Conservation (phyloP, 192 early-diverging fungal species). For the Paraglomus brasilianum region DNA sequence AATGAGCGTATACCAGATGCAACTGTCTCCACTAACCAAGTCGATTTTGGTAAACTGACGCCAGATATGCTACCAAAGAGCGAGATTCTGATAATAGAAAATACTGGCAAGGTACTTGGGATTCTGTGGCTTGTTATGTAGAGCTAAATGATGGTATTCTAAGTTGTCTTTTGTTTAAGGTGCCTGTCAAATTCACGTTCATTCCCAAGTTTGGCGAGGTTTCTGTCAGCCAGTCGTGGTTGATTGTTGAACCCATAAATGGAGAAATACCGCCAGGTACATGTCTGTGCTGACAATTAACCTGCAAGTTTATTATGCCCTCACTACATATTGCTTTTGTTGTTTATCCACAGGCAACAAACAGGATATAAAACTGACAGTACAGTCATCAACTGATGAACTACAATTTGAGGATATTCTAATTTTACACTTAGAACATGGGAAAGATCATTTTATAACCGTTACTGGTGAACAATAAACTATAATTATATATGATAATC, state of each 20-base stretch:
- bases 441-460: slow-evolving; percentile 83
- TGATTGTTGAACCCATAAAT: background rate
- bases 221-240: slow-evolving; percentile 59
- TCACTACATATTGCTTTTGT: background rate
- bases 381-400: slow-evolving; percentile 55
- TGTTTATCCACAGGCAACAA: slow-evolving; percentile 49
- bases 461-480: too few species aligned
- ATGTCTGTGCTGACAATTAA: background rate
- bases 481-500: too few species aligned
- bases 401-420: slow-evolving; percentile 67
- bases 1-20: slow-evolving; percentile 79
- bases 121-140: background rate
- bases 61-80: slow-evolving; percentile 54
- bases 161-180: slow-evolving; percentile 39
- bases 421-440: slow-evolving; percentile 77
- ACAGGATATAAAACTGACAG: slow-evolving; percentile 57
- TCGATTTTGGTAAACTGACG: slow-evolving; percentile 73
- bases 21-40: slow-evolving; percentile 51
- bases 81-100: slow-evolving; percentile 60
- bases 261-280: background rate
- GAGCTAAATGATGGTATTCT: slow-evolving; percentile 2
- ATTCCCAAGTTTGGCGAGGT: slow-evolving; percentile 64
- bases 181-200: slow-evolving; percentile 74
- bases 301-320: slow-evolving; percentile 5
- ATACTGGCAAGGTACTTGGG: slow-evolving; percentile 61